Conservation (phyloP, 2,329 filamentous ascomycete species). For the Hypoxylon sp. region DNA sequence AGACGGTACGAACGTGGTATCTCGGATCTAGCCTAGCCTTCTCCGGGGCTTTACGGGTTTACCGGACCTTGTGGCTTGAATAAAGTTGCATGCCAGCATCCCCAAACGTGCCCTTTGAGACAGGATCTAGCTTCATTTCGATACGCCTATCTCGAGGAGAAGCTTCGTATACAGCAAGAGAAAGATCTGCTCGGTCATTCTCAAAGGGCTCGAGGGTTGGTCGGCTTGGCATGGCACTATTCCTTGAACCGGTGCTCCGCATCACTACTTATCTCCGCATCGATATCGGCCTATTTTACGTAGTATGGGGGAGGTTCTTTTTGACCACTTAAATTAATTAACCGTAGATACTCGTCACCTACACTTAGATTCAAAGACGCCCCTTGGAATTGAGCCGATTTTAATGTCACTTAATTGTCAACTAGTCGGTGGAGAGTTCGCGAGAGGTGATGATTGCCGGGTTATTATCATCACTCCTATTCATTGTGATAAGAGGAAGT, state of each 20-base stretch:
- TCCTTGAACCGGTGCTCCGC: conserved; percentile 45
- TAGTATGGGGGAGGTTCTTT: conserved; percentile 38
- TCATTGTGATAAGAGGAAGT: conserved; percentile 31
- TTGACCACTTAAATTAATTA: conserved; percentile 44
- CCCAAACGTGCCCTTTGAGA: conserved; percentile 3
- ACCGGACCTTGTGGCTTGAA: conserved; percentile 35
- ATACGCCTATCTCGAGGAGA: conserved; percentile 19
- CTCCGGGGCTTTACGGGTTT: conserved; percentile 14
- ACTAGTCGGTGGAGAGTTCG: conserved; percentile 28
- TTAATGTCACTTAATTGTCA: conserved; percentile 32
- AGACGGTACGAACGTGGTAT: conserved; percentile 23
- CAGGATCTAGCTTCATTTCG: conserved; percentile 5
- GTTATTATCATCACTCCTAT: conserved; percentile 45
- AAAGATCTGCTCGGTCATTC: conserved; percentile 39
- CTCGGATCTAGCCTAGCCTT: conserved; percentile 30
- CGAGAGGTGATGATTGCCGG: conserved; percentile 44
- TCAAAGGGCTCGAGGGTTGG: conserved; percentile 39
- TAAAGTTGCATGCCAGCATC: conserved; percentile 11
- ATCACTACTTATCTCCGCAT: conserved; percentile 48
- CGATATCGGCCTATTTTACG: conserved; percentile 45
- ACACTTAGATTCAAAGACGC: conserved; percentile 23
- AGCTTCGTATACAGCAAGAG: conserved; percentile 10
- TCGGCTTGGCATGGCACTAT: conserved; percentile 44
- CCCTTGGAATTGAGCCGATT: conserved; percentile 41
- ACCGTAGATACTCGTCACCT: conserved; percentile 33